A percentile compares a stretch with the other conserved stretches of the same genome.
phyloP scores from a whole-genome alignment of 495 filamentous ascomycete genomes.

The Hypoxylon intermedium region DNA sequence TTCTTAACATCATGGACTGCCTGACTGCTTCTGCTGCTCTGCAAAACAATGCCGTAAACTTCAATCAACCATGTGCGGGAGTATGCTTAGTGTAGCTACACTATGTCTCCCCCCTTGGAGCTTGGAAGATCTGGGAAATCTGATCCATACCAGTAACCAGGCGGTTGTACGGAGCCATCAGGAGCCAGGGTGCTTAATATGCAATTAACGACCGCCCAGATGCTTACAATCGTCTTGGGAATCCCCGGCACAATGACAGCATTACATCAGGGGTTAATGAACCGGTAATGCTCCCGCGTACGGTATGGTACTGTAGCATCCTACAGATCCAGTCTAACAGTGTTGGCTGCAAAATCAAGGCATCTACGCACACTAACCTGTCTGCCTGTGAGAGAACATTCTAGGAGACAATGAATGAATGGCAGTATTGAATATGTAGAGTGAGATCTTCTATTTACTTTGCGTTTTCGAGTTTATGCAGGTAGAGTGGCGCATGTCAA shows the following conservation, averaged over 20 bases:
- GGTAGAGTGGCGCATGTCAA: constrained; percentile 10
- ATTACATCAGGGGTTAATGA: constrained; percentile 15
- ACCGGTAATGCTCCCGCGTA: constrained; percentile 5
- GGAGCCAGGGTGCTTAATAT: constrained; percentile 4
- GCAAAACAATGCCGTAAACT: constrained; percentile 1
- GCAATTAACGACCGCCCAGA: constrained; percentile 25
- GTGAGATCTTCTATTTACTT: constrained; percentile 18
- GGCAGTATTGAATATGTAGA: constrained; percentile 3
- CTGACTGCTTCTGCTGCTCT: not conserved
- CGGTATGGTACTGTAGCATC: not conserved
- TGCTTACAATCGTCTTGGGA: constrained; percentile 11
- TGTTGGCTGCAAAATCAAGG: too few species aligned
- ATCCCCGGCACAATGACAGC: constrained; percentile 29
- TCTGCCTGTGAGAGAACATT: not conserved
- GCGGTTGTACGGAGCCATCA: constrained; percentile 16
- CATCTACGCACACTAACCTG: too few species aligned
- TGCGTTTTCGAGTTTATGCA: constrained; percentile 18
- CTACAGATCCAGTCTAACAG: too few species aligned
- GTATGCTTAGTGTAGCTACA: constrained; percentile 3
- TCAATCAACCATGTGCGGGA: constrained; percentile 7
- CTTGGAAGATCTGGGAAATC: constrained; percentile 30
- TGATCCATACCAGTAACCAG: constrained; percentile 16
- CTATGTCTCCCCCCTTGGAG: not conserved
- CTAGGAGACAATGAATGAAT: not conserved
- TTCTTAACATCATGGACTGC: constrained; percentile 7